Base-by-base conservation (phyloP, 1,284 basidiomycete species). In the Grifola frondosa region DNA sequence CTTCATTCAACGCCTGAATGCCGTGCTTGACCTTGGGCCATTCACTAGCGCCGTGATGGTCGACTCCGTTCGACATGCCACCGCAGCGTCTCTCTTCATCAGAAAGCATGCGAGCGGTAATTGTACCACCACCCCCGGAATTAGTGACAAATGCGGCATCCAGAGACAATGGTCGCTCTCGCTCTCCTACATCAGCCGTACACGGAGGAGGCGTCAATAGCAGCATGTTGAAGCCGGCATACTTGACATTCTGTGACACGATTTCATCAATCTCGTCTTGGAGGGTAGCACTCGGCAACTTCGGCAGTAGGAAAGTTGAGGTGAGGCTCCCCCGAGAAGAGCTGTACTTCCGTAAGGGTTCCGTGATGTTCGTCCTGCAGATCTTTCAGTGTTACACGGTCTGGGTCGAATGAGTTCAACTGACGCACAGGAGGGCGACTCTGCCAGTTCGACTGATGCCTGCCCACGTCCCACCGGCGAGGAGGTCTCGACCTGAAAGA, bases 381-480 rank as follows among this genome's bases (percentile, higher is more conserved):
- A 30, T 34, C 16, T 22, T 36, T 57, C 41, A 50, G 49, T 44
- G 31, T 23, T 22, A 15, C n/a, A 25, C 15, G 26, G 46, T 28
- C 38, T 10, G 37, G 41, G 34, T 26, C 23, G 13, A 23, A 42
- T 23, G 42, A 35, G 41, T 31, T 33, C 50, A 49, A 37, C 48
- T 34, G 34, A 71, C 84, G 66, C 63, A 89, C 88, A 90, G 60
- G 42, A 90, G 60, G 15, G 84, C 84, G 46, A 88, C 63, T 52
- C 75, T 75, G 22, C 87, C 88, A 47, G 70, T 53, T 47, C 74
- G 74, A 60, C 65, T 78, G 44, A 88, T 61, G 11, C 88, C 88
- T 55, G 88, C 74, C 88, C 88, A 91, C 22, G 87, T 86, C 40
- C 88, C 88, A 29, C 87, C 86, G 5, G 80, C 86, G 37, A 70